Evolutionary conservation across 345 rosid genomes (phyloP).

Genomic region (Bretschneidera sinensis): DNA sequence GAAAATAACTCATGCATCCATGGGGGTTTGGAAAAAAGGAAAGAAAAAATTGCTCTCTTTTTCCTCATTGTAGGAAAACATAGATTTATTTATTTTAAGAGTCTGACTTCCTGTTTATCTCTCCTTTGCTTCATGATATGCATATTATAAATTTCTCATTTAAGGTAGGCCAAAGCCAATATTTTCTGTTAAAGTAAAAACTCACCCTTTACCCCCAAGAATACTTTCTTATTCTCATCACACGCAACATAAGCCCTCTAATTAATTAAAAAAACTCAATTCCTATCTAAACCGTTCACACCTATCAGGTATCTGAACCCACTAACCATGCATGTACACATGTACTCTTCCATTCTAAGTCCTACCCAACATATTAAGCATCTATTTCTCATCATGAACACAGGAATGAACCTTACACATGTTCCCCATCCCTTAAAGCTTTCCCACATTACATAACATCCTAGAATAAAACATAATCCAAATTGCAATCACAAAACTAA

Average conservation of each 20-base stretch:
- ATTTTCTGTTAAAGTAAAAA: background rate
- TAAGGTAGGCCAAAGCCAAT: background rate
- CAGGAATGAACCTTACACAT: background rate
- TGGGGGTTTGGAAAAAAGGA: too few relatives aligned
- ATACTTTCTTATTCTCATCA: background rate
- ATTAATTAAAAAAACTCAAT: too few relatives aligned
- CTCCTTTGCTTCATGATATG: background rate
- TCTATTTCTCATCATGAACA: too few relatives aligned
- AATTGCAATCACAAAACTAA: slow-evolving; percentile 11
- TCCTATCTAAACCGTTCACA: too few relatives aligned
- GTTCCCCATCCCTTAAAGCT: background rate
- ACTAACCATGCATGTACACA: too few relatives aligned
- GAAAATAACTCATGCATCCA: too few relatives aligned
- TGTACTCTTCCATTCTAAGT: too few relatives aligned
- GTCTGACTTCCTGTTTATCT: background rate
- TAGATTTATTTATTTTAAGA: too few relatives aligned
- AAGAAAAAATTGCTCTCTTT: too few relatives aligned
- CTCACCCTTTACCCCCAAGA: background rate
- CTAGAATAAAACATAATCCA: slow-evolving; percentile 1
- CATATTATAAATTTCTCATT: background rate
- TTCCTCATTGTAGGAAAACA: too few relatives aligned
- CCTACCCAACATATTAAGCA: too few relatives aligned
- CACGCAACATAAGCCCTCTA: background rate
- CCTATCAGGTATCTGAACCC: too few relatives aligned
- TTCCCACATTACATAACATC: background rate